Conservation (phyloP, 139 green algal genomes). For the Ettlia oleoabundans region DNA sequence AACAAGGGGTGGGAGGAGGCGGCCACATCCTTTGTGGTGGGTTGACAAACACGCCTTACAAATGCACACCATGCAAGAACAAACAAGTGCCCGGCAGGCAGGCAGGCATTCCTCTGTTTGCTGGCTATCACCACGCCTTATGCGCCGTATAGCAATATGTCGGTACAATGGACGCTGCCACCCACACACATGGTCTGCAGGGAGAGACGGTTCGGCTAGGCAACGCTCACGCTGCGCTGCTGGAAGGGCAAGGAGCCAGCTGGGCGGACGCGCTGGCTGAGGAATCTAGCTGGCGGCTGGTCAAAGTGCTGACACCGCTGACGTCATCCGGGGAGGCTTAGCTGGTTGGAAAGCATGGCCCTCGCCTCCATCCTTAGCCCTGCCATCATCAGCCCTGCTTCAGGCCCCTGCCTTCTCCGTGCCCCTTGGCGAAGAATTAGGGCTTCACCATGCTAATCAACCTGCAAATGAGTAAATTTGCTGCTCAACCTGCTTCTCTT, state of each 20-base stretch:
- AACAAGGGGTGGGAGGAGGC: constrained; percentile 89
- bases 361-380: too few species aligned
- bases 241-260: constrained; percentile 57
- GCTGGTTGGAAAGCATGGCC: too few species aligned
- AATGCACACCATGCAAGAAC: too few species aligned
- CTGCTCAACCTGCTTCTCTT: too few species aligned
- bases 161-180: background rate
- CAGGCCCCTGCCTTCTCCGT: too few species aligned
- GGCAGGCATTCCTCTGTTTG: background rate
- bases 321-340: too few species aligned
- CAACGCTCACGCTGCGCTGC: constrained; percentile 77
- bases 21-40: constrained; percentile 67
- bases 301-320: constrained; percentile 55
- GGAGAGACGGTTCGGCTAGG: constrained; percentile 66
- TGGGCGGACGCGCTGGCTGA: constrained; percentile 61
- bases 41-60: too few species aligned
- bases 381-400: too few species aligned
- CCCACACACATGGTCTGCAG: background rate
- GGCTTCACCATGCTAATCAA: too few species aligned
- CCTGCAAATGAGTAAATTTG: too few species aligned
- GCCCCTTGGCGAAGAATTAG: too few species aligned
- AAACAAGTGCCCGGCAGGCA: background rate
- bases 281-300: constrained; percentile 59
- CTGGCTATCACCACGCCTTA: background rate
- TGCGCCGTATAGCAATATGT: too few species aligned